Evolutionary conservation across 179 eudicot genomes (phyloP).

Genomic region (Patellifolia procumbens): DNA sequence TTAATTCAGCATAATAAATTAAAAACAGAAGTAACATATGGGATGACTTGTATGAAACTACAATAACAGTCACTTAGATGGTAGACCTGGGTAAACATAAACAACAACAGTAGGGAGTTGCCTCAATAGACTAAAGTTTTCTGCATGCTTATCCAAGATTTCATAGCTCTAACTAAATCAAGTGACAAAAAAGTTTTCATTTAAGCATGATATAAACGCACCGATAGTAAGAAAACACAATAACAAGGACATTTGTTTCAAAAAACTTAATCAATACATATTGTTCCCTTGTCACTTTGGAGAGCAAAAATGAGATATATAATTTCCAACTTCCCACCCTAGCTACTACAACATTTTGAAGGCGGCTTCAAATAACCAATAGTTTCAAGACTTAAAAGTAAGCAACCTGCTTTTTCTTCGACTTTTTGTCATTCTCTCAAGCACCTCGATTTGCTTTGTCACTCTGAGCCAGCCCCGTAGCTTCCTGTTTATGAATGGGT

Average conservation of each 20-base stretch:
- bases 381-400: background rate
- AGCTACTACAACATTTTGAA: background rate
- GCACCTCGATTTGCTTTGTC: conserved; percentile 77
- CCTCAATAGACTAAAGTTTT: background rate
- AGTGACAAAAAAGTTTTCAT: background rate
- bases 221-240: background rate
- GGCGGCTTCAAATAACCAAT: background rate
- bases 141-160: background rate
- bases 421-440: conserved; percentile 75
- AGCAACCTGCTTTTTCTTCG: too few species aligned
- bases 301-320: background rate
- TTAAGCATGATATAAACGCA: background rate
- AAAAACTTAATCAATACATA: too few species aligned
- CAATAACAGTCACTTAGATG: background rate
- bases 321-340: background rate
- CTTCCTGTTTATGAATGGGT: conserved; percentile 96
- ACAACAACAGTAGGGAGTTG: background rate
- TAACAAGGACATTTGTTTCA: too few species aligned
- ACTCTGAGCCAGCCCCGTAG: conserved; percentile 72
- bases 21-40: background rate
- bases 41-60: background rate
- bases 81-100: background rate
- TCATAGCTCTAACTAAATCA: background rate
- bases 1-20: background rate
- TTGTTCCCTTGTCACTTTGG: too few species aligned